Evolutionary conservation across 176 grass and related monocot species (phyloP).

Genomic region (Aegilops umbellulata): DNA sequence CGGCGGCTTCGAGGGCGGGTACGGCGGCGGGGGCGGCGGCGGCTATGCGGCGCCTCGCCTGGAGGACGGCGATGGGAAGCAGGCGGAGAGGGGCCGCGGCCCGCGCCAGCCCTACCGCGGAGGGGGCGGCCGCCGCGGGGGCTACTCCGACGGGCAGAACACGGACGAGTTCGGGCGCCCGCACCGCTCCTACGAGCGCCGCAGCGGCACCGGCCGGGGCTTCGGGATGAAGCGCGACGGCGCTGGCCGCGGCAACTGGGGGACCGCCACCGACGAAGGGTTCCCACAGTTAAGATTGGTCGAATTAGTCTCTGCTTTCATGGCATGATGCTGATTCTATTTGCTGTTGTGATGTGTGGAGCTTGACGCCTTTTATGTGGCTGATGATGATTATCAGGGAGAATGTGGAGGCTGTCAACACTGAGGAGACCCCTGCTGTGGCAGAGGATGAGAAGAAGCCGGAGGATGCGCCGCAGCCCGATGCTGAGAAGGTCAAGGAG

Average conservation of each 20-base stretch:
- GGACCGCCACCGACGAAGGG: slow-evolving; percentile 49
- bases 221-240: slow-evolving; percentile 84
- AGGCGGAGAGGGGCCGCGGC: slow-evolving; percentile 32
- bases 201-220: slow-evolving; percentile 71
- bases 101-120: slow-evolving; percentile 54
- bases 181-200: slow-evolving; percentile 62
- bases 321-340: background rate
- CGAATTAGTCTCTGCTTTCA: background rate
- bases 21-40: slow-evolving; percentile 34
- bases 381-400: background rate
- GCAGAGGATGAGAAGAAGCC: slow-evolving; percentile 56
- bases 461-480: slow-evolving; percentile 24
- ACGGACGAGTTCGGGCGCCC: slow-evolving; percentile 41
- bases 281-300: slow-evolving; percentile 52
- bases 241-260: slow-evolving; percentile 81
- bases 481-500: slow-evolving; percentile 42
- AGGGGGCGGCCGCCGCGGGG: slow-evolving; percentile 47
- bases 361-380: background rate
- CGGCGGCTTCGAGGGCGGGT: slow-evolving; percentile 25
- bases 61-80: slow-evolving; percentile 37
- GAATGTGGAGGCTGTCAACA: slow-evolving; percentile 2
- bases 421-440: slow-evolving; percentile 11
- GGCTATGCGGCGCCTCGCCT: background rate
- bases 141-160: slow-evolving; percentile 42
- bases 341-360: background rate